Evolutionary conservation across 1,284 basidiomycete species (phyloP).

Genomic region (Pterulicium gracile): DNA sequence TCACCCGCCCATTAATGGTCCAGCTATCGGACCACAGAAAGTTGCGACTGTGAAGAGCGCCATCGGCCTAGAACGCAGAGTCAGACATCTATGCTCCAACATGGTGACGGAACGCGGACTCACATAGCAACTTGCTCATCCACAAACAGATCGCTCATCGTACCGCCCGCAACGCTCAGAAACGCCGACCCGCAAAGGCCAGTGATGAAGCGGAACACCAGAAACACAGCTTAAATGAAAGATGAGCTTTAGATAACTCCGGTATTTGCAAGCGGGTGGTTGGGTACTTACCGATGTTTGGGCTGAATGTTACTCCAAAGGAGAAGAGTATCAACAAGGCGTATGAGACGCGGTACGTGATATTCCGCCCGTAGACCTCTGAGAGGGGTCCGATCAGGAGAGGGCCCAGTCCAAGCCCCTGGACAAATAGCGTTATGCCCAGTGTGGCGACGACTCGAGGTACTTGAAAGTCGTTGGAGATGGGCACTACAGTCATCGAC

Average conservation of each 20-base stretch:
- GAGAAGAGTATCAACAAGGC: conserved; percentile 32
- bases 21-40: conserved; percentile 67
- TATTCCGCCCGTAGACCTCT: conserved; percentile 36
- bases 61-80: conserved; percentile 30
- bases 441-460: conserved; percentile 30
- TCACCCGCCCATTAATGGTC: conserved; percentile 52
- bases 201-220: conserved; percentile 62
- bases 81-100: too few species aligned
- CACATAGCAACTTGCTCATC: conserved; percentile 56
- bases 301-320: conserved; percentile 43
- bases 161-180: conserved; percentile 72
- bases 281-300: conserved; percentile 32
- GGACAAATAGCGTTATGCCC: conserved; percentile 30
- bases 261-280: too few species aligned
- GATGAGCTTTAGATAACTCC: too few species aligned
- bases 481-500: conserved; percentile 8
- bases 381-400: conserved; percentile 41
- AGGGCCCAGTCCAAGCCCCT: conserved; percentile 33
- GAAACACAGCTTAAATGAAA: conserved; percentile 34
- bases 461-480: conserved; percentile 25
- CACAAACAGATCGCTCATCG: conserved; percentile 65
- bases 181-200: conserved; percentile 69
- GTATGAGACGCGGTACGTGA: conserved; percentile 28
- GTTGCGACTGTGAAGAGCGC: conserved; percentile 61
- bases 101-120: conserved; percentile 19